Conservation (phyloP, 331 rosid genomes). For the Malus hybrid region DNA sequence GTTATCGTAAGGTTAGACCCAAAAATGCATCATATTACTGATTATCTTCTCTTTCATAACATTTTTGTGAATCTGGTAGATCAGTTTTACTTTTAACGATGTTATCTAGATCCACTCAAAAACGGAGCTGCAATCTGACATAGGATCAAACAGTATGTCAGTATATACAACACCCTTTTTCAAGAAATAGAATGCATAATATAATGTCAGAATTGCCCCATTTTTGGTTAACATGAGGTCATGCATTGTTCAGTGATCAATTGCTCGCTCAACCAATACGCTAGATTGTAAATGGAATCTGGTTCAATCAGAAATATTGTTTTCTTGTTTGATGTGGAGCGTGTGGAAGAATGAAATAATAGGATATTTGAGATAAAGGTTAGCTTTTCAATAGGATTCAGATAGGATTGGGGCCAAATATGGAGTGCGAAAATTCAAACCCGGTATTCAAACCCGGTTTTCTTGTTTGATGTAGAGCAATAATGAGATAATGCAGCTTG, state of each 20-base stretch:
- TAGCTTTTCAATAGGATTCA: background rate
- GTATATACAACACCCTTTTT: background rate
- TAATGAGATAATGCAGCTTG: background rate
- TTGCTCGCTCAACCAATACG: background rate
- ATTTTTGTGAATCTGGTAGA: background rate
- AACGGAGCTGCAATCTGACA: background rate
- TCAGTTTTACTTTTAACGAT: background rate
- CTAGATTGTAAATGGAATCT: background rate
- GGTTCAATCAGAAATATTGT: background rate
- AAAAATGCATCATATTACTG: background rate
- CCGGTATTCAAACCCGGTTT: too few relatives aligned
- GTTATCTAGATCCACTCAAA: background rate
- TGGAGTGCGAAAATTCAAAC: background rate
- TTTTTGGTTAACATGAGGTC: background rate
- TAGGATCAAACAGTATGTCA: background rate
- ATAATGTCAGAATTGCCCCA: background rate
- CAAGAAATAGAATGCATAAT: background rate
- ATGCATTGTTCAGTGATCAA: background rate
- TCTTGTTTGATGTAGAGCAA: background rate
- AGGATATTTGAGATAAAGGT: background rate
- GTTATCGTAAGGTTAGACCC: background rate
- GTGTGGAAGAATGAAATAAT: background rate
- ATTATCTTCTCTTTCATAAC: background rate
- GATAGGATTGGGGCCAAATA: background rate
- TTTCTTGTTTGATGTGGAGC: constrained; percentile 1